Base-by-base conservation (phyloP, 1,139 yeast species). In the Saccharomyces hybrid region DNA sequence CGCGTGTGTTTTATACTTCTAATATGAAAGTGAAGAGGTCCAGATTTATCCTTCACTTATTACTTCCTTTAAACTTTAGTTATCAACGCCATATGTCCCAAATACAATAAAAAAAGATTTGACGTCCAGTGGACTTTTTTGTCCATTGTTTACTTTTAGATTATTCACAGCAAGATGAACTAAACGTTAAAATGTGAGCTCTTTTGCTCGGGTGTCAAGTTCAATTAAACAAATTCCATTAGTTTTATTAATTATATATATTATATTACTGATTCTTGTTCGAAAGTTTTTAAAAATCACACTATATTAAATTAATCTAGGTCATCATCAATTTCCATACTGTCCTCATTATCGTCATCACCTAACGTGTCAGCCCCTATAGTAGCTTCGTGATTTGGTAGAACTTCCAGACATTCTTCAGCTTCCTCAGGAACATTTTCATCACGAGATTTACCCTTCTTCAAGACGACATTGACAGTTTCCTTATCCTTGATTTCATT, bases 401-500 rank as follows among this genome's bases (percentile, higher is more conserved):
- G 61, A 3, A 95, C 96, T 48, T 82, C 86, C 56, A 93, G 75
- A 14, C 95, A 95, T 49, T 78, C 80, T 26, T 83, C 83, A 28
- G 68, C 70, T 23, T 64, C 61, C 38, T 79, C 78, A 31, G 88
- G 85, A 49, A 73, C 73, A 13, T 86, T 96, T 11, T 78, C 76
- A 67, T 90, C 97, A 69, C 88, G 87, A 64, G 89, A 96, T 66
- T 77, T 79, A 55, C 91, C 80, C 69, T 88, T 57, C 48, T 61
- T 63, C 59, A 78, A 69, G 16, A 80, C 78, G 46, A 93, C 86
- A 48, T 75, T 75, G 11, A 89, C 97, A 5, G 79, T 76, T 70
- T 93, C 99, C 70, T 90, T 89, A 66, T 93, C 97, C 66, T 77
- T 79, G 56, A 93, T 80, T 72, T 91, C 96, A 16, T 96, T 96